Conservation (phyloP, 129 eudicot species). For the Chrysanthemum makinoi region DNA sequence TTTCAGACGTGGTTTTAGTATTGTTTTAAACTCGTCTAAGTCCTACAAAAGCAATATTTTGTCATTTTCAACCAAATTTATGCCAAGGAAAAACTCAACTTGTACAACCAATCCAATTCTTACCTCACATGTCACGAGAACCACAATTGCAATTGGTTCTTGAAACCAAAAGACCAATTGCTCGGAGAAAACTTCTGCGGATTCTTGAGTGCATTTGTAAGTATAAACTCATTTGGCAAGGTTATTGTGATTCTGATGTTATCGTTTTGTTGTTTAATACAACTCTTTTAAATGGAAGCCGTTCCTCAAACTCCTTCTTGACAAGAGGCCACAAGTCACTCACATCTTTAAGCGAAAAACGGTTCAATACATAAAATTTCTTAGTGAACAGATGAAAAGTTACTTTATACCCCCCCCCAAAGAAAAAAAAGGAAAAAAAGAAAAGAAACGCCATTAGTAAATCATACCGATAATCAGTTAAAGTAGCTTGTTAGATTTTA, state of each 20-base stretch:
- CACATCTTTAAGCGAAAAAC: constrained; percentile 82
- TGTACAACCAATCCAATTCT: constrained; percentile 2
- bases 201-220: constrained; percentile 87
- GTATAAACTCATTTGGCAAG: constrained; percentile 66
- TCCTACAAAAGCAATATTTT: constrained; percentile 41
- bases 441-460: no score
- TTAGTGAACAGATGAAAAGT: background rate
- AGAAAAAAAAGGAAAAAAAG: no score
- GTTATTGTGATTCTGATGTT: no score
- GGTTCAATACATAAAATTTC: background rate
- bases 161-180: constrained; percentile 82
- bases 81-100: background rate
- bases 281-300: constrained; percentile 73
- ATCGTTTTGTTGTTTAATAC: constrained; percentile 81
- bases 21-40: constrained; percentile 90
- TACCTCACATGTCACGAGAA: constrained; percentile 95
- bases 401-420: no score
- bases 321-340: constrained; percentile 89
- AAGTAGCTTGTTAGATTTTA: no score
- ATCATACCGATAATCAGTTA: no score
- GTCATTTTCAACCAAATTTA: constrained; percentile 9
- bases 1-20: constrained; percentile 89
- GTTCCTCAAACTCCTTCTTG: constrained; percentile 70
- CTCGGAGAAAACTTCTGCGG: constrained; percentile 76
- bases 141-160: constrained; percentile 90